Conservation (phyloP, 306 rosid genomes). For the Oxytropis ochrocephala region DNA sequence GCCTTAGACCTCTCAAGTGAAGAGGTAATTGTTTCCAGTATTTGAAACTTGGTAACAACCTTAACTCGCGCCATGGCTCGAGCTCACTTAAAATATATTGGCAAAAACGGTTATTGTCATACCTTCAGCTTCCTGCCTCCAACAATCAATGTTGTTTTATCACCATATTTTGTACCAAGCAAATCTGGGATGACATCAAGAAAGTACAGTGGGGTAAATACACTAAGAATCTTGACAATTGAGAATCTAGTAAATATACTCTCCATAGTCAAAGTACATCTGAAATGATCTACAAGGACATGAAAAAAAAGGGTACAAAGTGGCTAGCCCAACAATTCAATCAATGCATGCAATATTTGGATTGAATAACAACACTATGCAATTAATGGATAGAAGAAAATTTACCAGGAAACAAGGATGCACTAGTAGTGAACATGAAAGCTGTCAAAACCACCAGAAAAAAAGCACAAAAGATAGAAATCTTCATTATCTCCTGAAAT, state of each 20-base stretch:
- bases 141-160: conserved; percentile 6
- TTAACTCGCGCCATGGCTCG: too few relatives aligned
- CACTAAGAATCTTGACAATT: background rate
- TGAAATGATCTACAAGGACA: background rate
- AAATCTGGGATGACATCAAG: conserved; percentile 26
- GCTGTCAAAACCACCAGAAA: conserved; percentile 28
- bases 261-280: background rate
- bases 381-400: background rate
- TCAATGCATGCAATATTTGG: background rate
- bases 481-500: conserved; percentile 42
- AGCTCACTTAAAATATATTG: too few relatives aligned
- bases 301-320: background rate
- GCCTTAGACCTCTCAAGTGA: too few relatives aligned
- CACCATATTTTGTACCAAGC: conserved; percentile 18
- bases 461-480: conserved; percentile 42
- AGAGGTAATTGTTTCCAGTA: too few relatives aligned
- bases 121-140: conserved; percentile 65
- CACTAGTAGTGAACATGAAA: conserved; percentile 17
- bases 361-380: background rate
- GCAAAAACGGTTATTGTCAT: background rate
- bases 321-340: background rate
- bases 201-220: background rate
- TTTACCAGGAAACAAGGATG: conserved; percentile 30
- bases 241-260: background rate
- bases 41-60: too few relatives aligned